phyloP scores from a whole-genome alignment of 2,329 filamentous ascomycete species.

The Xylaria sp. region DNA sequence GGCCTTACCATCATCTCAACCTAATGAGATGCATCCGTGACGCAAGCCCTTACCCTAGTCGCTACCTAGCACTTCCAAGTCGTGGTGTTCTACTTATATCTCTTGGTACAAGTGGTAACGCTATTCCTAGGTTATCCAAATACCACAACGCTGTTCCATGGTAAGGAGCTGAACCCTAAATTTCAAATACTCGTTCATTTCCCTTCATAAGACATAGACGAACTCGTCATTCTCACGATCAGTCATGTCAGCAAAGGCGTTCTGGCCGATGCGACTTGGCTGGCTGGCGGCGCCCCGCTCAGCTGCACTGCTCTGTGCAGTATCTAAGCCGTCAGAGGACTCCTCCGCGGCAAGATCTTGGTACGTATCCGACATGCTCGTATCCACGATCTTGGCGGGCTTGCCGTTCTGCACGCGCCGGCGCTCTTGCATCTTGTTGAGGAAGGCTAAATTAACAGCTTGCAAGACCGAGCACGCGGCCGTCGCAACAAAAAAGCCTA shows the following conservation, averaged over 20 bases:
- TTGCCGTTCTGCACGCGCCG: conserved; percentile 69
- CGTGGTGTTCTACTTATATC: neutral
- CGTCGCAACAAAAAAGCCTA: conserved; percentile 65
- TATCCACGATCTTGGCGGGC: conserved; percentile 66
- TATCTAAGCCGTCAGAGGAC: conserved; percentile 68
- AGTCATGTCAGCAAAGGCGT: conserved; percentile 68
- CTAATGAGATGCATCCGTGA: neutral
- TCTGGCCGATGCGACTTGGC: conserved; percentile 54
- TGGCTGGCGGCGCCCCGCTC: conserved; percentile 29
- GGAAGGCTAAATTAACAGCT: conserved; percentile 62
- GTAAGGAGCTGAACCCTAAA: neutral
- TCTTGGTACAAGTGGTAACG: neutral
- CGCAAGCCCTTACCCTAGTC: neutral
- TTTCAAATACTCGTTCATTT: neutral
- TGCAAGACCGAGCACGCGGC: conserved; percentile 64
- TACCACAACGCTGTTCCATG: neutral
- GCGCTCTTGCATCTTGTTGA: conserved; percentile 67
- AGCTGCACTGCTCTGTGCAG: conserved; percentile 52
- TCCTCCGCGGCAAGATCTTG: conserved; percentile 49
- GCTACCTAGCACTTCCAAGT: no score
- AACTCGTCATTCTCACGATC: conserved; percentile 76
- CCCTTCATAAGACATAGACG: conserved; percentile 50
- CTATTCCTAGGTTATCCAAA: neutral
- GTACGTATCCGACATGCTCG: conserved; percentile 68
- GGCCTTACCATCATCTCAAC: neutral